Evolutionary conservation across 345 rosid species (phyloP), one percentile per base, ranked within the genome.

Genomic region (Syzygium aqueum): DNA sequence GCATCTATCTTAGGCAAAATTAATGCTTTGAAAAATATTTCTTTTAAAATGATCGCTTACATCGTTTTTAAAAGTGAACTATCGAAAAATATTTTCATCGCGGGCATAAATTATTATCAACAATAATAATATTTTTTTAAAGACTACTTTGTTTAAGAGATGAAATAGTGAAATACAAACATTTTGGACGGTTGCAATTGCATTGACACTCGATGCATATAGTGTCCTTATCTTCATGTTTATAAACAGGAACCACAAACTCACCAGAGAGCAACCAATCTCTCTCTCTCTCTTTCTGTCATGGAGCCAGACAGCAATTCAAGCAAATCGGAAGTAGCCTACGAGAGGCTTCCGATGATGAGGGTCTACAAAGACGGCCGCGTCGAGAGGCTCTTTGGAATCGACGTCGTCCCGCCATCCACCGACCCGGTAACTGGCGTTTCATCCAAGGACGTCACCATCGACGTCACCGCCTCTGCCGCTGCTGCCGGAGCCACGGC

Each of bases 351-450:
- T 67, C 96, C 98, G 37, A 92, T 88, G 88, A 87, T 94, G 84
- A 90, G 94, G 85, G 93, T 93, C 3, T 87, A 91, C 92, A 91
- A 86, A 77, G 96, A 97, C 78, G 96, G 98, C 65, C 90, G 90
- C 5, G 19, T 93, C 40, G 93, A 95, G 91, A 94, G 99, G 89
- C 85, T 92, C 30, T 93, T 83, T 0, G 98, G 94, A 46, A 91
- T 93, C 43, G 98, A 90, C 49, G 85, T 90, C 51, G 91, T 90
- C 49, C 92, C 91, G 3, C 89, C 98, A 2, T 96, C 98, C 85
- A 89, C 92, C 43, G 96, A 96, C 84, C 87, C 91, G 21, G 90
- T 90, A 86, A 93, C 96, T 43, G 78, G 85, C 11, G 96, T 95
- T 30, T 56, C 94, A 37, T 97, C 98, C 54, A 91, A 91, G 89